Evolutionary conservation across 139 green algal genomes (phyloP).

Genomic region (Ettlia oleoabundans): DNA sequence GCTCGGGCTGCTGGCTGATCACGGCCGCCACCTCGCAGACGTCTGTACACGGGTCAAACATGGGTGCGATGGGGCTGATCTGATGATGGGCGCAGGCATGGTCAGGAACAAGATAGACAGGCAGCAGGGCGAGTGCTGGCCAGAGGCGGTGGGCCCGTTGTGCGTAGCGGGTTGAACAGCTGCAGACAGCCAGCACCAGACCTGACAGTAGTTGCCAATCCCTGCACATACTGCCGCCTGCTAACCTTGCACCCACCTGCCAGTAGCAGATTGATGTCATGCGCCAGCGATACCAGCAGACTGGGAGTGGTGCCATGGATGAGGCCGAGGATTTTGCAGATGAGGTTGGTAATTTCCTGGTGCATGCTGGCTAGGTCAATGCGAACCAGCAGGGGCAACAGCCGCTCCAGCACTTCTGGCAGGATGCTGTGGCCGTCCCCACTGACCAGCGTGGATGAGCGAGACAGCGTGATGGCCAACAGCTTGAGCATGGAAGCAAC

Average conservation of each 20-base stretch:
- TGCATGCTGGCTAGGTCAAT: not conserved
- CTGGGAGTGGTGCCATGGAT: not conserved
- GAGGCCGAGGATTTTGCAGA: constrained; percentile 27
- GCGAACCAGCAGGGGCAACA: constrained; percentile 42
- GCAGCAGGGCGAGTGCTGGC: too few relatives aligned
- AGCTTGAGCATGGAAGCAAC: constrained; percentile 46
- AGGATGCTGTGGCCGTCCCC: constrained; percentile 17
- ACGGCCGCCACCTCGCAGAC: constrained; percentile 7
- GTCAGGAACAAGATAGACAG: too few relatives aligned
- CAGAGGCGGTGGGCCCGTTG: too few relatives aligned
- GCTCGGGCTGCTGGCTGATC: constrained; percentile 32
- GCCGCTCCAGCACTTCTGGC: constrained; percentile 39
- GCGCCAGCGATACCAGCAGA: not conserved
- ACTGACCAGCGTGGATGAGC: constrained; percentile 32
- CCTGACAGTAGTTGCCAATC: too few relatives aligned
- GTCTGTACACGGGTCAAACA: not conserved
- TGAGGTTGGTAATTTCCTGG: not conserved
- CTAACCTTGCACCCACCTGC: not conserved
- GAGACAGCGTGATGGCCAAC: constrained; percentile 25
- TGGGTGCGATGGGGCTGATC: too few relatives aligned
- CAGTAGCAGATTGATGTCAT: not conserved
- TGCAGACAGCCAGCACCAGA: too few relatives aligned
- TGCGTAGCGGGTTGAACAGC: too few relatives aligned
- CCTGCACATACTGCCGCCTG: too few relatives aligned
- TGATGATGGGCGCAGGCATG: too few relatives aligned